A percentile compares a stretch with the other conserved stretches of the same genome.
Evolutionary conservation across 2,329 filamentous ascomycete species (phyloP).

Genomic region (Ramularia collo-cygni): DNA sequence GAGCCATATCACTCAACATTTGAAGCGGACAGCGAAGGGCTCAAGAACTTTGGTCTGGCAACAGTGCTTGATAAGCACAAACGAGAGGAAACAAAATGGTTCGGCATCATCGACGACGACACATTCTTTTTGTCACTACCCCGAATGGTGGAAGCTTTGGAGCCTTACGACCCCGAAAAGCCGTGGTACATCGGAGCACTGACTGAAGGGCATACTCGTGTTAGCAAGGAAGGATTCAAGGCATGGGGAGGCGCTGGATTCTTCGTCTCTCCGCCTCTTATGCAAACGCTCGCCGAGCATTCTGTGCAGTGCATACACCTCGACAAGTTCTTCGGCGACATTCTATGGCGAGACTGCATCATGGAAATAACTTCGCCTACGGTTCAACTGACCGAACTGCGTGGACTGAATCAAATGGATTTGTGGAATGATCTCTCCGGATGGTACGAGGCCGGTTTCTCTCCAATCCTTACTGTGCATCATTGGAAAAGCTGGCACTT

Average conservation of each 20-base stretch:
- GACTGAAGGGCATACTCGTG: slow-evolving; percentile 21
- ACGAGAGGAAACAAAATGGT: slow-evolving; percentile 19
- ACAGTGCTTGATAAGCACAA: slow-evolving; percentile 15
- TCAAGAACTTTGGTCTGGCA: slow-evolving; percentile 23
- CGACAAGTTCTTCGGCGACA: slow-evolving; percentile 21
- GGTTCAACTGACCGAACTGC: slow-evolving; percentile 21
- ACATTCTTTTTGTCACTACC: slow-evolving; percentile 26
- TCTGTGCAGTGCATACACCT: slow-evolving; percentile 17
- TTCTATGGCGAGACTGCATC: slow-evolving; percentile 25
- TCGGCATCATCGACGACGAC: slow-evolving; percentile 26
- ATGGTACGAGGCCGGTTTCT: slow-evolving; percentile 24
- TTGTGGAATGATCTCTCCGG: slow-evolving; percentile 22
- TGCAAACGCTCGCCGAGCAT: slow-evolving; percentile 19
- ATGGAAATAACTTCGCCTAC: slow-evolving; percentile 22
- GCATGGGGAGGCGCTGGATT: slow-evolving; percentile 26
- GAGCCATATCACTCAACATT: slow-evolving; percentile 17
- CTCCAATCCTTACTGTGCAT: slow-evolving; percentile 21
- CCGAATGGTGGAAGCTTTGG: slow-evolving; percentile 16
- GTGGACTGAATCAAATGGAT: slow-evolving; percentile 25
- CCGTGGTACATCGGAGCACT: slow-evolving; percentile 23
- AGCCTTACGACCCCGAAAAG: slow-evolving; percentile 15
- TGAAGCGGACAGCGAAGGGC: slow-evolving; percentile 16
- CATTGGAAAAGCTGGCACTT: slow-evolving; percentile 27
- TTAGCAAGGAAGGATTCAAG: slow-evolving; percentile 24
- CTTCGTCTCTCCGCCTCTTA: slow-evolving; percentile 23